Percentiles rank a stretch among this genome's conserved stretches.
These are phyloP conservation scores for Saksenaea vasiformis DNA, from an alignment of 371 early-diverging fungal species.

Conservation along the genomic window DNA sequence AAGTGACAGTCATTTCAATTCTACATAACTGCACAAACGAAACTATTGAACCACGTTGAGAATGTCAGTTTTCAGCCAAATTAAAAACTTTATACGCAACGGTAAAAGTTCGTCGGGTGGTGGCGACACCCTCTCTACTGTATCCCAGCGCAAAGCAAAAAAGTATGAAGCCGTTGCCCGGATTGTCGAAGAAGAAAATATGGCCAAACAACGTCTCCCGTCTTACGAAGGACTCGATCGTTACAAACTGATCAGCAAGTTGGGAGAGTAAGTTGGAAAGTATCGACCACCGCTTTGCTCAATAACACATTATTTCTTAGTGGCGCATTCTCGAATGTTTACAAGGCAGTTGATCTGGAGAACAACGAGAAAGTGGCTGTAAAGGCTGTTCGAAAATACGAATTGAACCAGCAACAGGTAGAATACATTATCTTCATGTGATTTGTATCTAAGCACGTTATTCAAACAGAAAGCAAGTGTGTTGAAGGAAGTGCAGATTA, in stretches of 20 bases:
- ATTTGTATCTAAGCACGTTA: not conserved
- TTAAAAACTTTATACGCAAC: constrained; percentile 46
- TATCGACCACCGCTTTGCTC: not conserved
- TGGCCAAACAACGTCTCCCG: constrained; percentile 15
- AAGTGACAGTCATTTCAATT: not conserved
- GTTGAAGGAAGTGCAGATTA: constrained; percentile 86
- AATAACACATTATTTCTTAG: constrained; percentile 26
- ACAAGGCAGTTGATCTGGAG: constrained; percentile 60
- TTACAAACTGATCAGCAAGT: constrained; percentile 47
- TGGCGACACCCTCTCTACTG: not conserved
- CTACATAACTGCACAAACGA: not conserved
- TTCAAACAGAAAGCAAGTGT: constrained; percentile 68
- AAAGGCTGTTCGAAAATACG: constrained; percentile 69
- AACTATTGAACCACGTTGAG: not conserved
- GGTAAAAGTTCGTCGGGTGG: constrained; percentile 16
- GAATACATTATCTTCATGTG: not conserved
- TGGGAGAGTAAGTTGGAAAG: constrained; percentile 61
- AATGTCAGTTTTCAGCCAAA: constrained; percentile 48
- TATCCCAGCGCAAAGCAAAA: constrained; percentile 13
- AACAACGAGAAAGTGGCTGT: constrained; percentile 67
- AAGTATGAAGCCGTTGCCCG: constrained; percentile 21
- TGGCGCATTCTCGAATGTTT: constrained; percentile 82
- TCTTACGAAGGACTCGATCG: constrained; percentile 32
- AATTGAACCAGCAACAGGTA: constrained; percentile 30
- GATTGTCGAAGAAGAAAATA: constrained; percentile 20